Conservation (phyloP, 1,284 basidiomycete genomes). For the Pseudozyma sp. region DNA sequence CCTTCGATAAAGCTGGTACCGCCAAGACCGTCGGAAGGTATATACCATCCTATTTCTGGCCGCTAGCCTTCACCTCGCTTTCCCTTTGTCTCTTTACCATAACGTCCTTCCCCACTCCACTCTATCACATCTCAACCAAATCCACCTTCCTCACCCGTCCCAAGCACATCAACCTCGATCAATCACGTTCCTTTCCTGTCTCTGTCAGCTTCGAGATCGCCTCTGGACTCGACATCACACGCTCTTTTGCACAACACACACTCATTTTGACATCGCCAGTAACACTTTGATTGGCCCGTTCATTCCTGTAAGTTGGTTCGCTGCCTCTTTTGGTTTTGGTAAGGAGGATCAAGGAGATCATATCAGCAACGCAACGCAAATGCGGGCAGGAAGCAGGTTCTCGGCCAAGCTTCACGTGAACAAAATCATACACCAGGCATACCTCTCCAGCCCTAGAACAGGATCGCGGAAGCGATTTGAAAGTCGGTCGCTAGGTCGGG, state of each 20-base stretch:
- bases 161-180: conserved; percentile 20
- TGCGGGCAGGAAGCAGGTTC: neutral
- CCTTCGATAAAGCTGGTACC: conserved; percentile 2
- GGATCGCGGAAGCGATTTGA: no score
- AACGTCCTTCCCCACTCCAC: conserved; percentile 23
- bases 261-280: conserved; percentile 18
- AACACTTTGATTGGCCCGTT: conserved; percentile 11
- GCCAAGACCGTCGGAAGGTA: conserved; percentile 36
- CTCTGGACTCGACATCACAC: conserved; percentile 28
- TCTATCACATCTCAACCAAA: conserved; percentile 2
- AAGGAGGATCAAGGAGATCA: neutral
- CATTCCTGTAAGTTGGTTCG: conserved; percentile 28
- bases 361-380: conserved; percentile 14
- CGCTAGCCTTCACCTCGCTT: conserved; percentile 1
- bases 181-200: conserved; percentile 31
- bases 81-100: conserved; percentile 14
- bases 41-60: conserved; percentile 21
- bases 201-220: conserved; percentile 20
- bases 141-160: conserved; percentile 5
- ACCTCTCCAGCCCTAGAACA: no score
- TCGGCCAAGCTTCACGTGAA: no score
- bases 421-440: no score
- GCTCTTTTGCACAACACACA: conserved; percentile 40
- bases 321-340: neutral
- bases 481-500: no score